Conservation (phyloP, 768 basidiomycete genomes). For the Neoboletus brunneissimus region DNA sequence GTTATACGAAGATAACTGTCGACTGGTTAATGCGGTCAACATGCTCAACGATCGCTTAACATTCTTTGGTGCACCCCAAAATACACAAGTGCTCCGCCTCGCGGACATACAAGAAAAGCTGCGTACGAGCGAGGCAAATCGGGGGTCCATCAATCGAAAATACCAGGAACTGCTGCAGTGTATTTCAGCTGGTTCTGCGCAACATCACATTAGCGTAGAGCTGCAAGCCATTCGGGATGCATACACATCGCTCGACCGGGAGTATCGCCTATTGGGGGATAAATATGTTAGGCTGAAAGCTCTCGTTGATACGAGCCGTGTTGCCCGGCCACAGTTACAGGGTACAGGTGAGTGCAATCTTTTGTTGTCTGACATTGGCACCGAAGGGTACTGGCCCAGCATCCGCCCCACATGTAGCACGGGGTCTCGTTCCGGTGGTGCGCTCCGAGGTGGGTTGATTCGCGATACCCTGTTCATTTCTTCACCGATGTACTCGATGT, state of each 20-base stretch:
- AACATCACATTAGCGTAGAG: conserved; percentile 19
- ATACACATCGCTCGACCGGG: conserved; percentile 20
- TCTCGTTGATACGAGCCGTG: conserved; percentile 1
- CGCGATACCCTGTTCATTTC: background rate
- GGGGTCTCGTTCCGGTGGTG: conserved; percentile 1
- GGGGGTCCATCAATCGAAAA: conserved; percentile 15
- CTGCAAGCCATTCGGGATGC: conserved; percentile 18
- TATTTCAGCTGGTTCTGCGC: conserved; percentile 9
- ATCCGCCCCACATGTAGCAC: background rate
- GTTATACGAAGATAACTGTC: conserved; percentile 39
- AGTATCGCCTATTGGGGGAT: conserved; percentile 18
- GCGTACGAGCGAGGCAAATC: conserved; percentile 20
- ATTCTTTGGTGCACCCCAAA: conserved; percentile 16
- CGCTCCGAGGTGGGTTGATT: conserved; percentile 11
- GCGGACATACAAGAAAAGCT: conserved; percentile 28
- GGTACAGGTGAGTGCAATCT: conserved; percentile 2
- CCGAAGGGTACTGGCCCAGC: background rate
- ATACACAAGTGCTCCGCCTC: conserved; percentile 17
- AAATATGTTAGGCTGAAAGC: conserved; percentile 22
- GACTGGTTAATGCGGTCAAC: conserved; percentile 28
- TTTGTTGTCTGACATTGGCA: background rate
- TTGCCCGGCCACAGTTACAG: conserved; percentile 10
- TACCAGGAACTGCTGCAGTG: conserved; percentile 25
- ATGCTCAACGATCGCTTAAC: conserved; percentile 32
- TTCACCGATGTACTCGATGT: background rate